phyloP scores from a whole-genome alignment of 1,284 basidiomycete genomes.

The Singerocomus rubriflavus region DNA sequence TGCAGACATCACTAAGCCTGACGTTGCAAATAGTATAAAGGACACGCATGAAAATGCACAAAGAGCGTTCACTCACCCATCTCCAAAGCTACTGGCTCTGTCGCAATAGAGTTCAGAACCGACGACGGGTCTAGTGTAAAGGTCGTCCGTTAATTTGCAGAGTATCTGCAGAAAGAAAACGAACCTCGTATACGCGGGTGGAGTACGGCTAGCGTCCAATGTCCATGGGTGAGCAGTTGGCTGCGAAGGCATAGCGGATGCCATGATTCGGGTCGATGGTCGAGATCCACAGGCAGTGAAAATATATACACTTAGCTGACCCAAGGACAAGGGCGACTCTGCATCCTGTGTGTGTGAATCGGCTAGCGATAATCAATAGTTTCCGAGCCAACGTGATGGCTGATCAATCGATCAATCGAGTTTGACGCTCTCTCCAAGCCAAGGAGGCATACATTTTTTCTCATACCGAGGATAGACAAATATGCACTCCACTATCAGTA shows the following conservation, averaged over 20 bases:
- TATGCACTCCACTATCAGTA: too few relatives aligned
- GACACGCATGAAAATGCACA: background rate
- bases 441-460: too few relatives aligned
- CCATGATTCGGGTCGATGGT: background rate
- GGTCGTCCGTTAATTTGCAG: background rate
- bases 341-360: too few relatives aligned
- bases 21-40: background rate
- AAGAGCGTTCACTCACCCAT: background rate
- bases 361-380: too few relatives aligned
- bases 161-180: background rate
- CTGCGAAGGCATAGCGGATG: background rate
- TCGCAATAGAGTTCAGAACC: constrained; percentile 1
- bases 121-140: background rate
- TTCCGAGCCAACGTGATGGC: too few relatives aligned
- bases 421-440: too few relatives aligned
- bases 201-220: background rate
- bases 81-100: background rate
- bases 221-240: background rate
- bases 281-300: background rate
- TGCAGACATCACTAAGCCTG: background rate
- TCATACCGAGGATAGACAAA: too few relatives aligned
- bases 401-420: too few relatives aligned
- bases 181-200: background rate
- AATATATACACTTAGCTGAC: too few relatives aligned
- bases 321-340: too few relatives aligned